Conservation (phyloP, 345 rosid species). For the Tarenaya hassleriana region DNA sequence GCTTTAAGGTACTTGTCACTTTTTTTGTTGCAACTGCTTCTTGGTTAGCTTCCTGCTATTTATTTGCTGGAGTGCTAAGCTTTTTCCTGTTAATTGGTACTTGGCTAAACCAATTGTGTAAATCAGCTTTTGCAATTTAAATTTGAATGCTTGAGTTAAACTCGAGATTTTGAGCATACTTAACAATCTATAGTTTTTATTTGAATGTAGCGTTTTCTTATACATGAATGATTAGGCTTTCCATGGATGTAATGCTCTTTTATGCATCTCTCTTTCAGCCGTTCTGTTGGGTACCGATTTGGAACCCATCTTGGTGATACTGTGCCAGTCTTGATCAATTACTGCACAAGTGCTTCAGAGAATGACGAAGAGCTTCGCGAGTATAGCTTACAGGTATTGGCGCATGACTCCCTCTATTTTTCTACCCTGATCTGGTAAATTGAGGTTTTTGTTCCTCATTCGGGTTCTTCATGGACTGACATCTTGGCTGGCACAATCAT, state of each 20-base stretch:
- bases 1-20: conserved; percentile 61
- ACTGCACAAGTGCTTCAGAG: conserved; percentile 89
- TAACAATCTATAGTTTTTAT: too few relatives aligned
- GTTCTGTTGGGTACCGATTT: conserved; percentile 97
- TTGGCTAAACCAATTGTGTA: too few relatives aligned
- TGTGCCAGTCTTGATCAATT: conserved; percentile 75
- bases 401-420: conserved; percentile 12
- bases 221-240: conserved; percentile 8
- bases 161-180: too few relatives aligned
- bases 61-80: neutral
- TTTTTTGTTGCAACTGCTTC: neutral
- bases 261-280: conserved; percentile 40
- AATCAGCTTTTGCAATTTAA: conserved; percentile 1
- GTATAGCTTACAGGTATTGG: conserved; percentile 92
- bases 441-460: conserved; percentile 9
- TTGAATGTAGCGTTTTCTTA: neutral
- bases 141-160: neutral
- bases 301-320: conserved; percentile 94
- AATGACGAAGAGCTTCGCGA: conserved; percentile 99
- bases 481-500: too few relatives aligned
- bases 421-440: conserved; percentile 8
- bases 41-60: neutral
- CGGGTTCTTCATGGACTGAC: neutral
- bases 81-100: conserved; percentile 5
- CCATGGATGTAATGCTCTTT: conserved; percentile 8